Percentiles rank a stretch among this genome's conserved stretches.
These are phyloP conservation scores for Debaryomyces sp. DNA, from an alignment of 1,139 yeast species.

Conservation along the genomic window DNA sequence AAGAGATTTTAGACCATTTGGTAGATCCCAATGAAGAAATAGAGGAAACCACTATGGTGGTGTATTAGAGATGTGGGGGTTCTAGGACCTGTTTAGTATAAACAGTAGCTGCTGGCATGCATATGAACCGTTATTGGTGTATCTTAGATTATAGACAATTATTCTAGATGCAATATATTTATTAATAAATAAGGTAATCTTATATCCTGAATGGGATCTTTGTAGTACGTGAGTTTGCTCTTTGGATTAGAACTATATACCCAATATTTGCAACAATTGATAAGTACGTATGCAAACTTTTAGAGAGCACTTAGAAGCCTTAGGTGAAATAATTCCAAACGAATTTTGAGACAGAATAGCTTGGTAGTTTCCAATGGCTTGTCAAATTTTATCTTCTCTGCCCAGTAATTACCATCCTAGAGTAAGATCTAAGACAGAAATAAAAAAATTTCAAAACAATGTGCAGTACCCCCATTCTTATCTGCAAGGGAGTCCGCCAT, in stretches of 20 bases:
- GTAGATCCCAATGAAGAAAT: conserved; percentile 43
- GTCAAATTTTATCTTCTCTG: neutral
- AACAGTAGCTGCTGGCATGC: neutral
- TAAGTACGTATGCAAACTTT: neutral
- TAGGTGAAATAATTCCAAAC: neutral
- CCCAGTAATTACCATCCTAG: neutral
- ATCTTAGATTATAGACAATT: conserved; percentile 12
- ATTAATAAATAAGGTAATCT: neutral
- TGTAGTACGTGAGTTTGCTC: neutral
- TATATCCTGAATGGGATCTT: neutral
- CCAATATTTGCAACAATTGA: neutral
- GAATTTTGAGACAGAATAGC: neutral
- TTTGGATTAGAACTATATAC: neutral
- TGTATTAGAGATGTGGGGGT: neutral
- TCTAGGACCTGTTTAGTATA: neutral
- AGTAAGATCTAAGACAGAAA: neutral
- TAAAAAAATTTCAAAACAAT: neutral
- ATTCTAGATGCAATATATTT: neutral
- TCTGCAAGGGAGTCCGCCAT: neutral
- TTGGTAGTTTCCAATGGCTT: too few relatives aligned
- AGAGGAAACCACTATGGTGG: conserved; percentile 32
- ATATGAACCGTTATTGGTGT: neutral
- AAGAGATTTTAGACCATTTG: conserved; percentile 36
- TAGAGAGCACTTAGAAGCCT: neutral
- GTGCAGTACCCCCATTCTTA: neutral